Percentiles rank a stretch among this genome's conserved stretches.
Evolutionary conservation across 2,329 filamentous ascomycete species (phyloP).

Genomic region (Aspergillus pseudoterreus): DNA sequence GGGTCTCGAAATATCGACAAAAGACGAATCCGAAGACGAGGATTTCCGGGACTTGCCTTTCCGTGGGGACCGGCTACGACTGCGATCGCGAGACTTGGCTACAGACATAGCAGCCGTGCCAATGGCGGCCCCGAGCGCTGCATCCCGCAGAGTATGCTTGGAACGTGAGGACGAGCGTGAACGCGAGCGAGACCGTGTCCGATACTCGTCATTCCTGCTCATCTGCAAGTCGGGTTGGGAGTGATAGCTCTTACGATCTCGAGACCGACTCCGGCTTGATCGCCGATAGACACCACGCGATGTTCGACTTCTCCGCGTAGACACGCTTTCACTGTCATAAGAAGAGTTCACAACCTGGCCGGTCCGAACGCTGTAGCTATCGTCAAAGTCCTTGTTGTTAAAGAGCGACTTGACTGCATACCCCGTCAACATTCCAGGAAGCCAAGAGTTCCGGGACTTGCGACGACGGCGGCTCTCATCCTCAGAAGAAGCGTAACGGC

Average conservation of each 20-base stretch:
- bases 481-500: constrained; percentile 53
- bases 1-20: constrained; percentile 63
- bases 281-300: constrained; percentile 39
- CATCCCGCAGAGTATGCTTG: constrained; percentile 29
- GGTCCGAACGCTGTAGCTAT: constrained; percentile 58
- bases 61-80: constrained; percentile 33
- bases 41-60: constrained; percentile 29
- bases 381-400: constrained; percentile 54
- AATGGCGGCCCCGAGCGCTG: constrained; percentile 36
- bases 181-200: constrained; percentile 31
- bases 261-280: constrained; percentile 28
- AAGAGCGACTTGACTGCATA: constrained; percentile 55
- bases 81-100: constrained; percentile 21
- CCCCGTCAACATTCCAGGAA: constrained; percentile 54
- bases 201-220: constrained; percentile 19
- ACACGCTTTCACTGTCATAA: constrained; percentile 26
- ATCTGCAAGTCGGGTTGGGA: constrained; percentile 25
- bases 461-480: constrained; percentile 46
- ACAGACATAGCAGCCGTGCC: constrained; percentile 26
- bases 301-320: constrained; percentile 39
- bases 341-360: constrained; percentile 39
- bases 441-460: constrained; percentile 46
- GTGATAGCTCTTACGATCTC: constrained; percentile 31
- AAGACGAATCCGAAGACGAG: constrained; percentile 56
- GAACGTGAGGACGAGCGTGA: constrained; percentile 39